Conservation (phyloP, 2,329 filamentous ascomycete species). For the Fusarium verrucosum region DNA sequence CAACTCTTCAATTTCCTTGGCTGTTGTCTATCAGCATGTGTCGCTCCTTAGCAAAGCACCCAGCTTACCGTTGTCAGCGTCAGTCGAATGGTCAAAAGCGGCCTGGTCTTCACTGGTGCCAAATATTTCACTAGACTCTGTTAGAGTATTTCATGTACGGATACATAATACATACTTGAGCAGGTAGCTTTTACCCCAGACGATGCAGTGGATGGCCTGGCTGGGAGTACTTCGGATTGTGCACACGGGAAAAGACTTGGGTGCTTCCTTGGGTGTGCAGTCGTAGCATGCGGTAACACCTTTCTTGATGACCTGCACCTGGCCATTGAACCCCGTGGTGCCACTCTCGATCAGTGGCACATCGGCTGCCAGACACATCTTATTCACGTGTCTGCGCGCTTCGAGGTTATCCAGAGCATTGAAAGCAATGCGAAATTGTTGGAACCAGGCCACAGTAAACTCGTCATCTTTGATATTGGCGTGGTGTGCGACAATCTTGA, state of each 20-base stretch:
- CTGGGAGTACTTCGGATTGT: constrained; percentile 96
- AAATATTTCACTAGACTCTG: constrained; percentile 74
- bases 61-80: constrained; percentile 77
- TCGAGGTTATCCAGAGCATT: constrained; percentile 97
- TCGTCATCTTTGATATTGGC: constrained; percentile 91
- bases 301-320: constrained; percentile 96
- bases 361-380: constrained; percentile 93
- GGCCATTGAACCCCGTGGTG: constrained; percentile 96
- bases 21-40: constrained; percentile 40
- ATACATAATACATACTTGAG: constrained; percentile 66
- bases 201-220: constrained; percentile 97
- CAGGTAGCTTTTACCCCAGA: constrained; percentile 97
- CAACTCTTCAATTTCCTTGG: constrained; percentile 86
- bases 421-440: constrained; percentile 84
- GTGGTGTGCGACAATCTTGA: constrained; percentile 88
- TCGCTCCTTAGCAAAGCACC: neutral
- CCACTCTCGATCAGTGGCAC: constrained; percentile 95
- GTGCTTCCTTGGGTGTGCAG: constrained; percentile 87
- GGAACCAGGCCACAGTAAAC: constrained; percentile 91
- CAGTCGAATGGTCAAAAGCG: constrained; percentile 79
- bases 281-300: constrained; percentile 95
- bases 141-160: constrained; percentile 6
- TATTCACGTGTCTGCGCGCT: constrained; percentile 92
- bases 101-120: constrained; percentile 89
- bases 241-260: constrained; percentile 94